Evolutionary conservation across 768 basidiomycete species (phyloP), one percentile per base, ranked within the genome.

Genomic region (Mycena belliarum): DNA sequence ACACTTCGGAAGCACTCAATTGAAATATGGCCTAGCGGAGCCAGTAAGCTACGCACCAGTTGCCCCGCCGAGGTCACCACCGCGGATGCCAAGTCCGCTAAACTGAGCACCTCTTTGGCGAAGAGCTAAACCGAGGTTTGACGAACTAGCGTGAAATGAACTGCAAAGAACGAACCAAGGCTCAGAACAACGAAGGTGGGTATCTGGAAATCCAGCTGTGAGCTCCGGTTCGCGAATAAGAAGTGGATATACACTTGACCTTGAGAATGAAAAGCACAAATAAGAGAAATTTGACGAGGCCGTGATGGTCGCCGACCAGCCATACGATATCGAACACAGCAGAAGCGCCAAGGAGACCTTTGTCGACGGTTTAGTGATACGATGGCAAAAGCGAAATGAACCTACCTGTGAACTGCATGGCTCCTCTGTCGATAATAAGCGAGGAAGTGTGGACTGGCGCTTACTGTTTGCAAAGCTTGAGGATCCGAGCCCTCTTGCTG

Each of bases 321-420:
- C 88, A 91, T 26, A 92, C 69, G 52, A 93, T 72, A 69, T 93
- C 92, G 59, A 85, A 85, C 33, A 91, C 21, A 6, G 76, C 70
- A 11, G 92, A 92, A 6, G 68, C 76, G 2, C 80, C 80, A 20
- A 93, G 69, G 33, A 91, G 70, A 52, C 76, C 83, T 2, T 84
- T 79, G 69, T 91, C 89, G 90, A 92, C 57, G 29, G 37, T 48
- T 37, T 15, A 37, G 37, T n/a, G 16, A 35, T n/a, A 38, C 6
- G 32, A 47, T 32, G 3, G 29, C 20, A 28, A 32, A 43, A 35
- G 38, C 43, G n/a, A 16, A 6, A 32, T 14, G 9, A 5, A 41
- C 44, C 29, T 40, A 47, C 44, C 57, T 33, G 57, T 48, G 32
- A 59, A 54, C 45, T 49, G 18, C 20, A 38, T n/a, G n/a, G 38